Evolutionary conservation across 805 yeast species (phyloP), one percentile per base, ranked within the genome.

Genomic region (Starmera dryadoides): DNA sequence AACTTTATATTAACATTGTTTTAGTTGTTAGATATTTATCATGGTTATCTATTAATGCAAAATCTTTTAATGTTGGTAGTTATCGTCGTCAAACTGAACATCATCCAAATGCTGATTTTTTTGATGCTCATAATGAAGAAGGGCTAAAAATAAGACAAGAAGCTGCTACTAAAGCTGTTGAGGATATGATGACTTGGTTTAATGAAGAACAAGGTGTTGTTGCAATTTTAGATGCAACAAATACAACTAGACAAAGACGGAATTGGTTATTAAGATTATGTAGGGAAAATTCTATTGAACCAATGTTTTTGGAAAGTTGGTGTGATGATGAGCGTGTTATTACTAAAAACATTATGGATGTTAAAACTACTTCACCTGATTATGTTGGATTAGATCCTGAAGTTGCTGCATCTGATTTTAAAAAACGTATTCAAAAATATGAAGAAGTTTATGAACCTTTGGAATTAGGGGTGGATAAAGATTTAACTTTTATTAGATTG

Each of bases 161-260:
- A 44, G 93, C 96, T 0, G 83, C 86, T 29, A 70, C 75, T 30
- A 62, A 63, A 32, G 96, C 97, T 2, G 71, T 86, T 34, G 52
- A 64, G 5, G 96, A 87, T 52, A 83, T 91, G 82, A 71, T 88
- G 73, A 63, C 73, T 34, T 93, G 98, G 98, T 86, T 86, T 56
- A 67, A 71, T 28, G 77, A 80, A 15, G 86, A 83, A 39, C 71
- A 77, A 42, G 95, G 95, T 14, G 83, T 81, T 20, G 98, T 93
- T 33, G 98, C 96, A 0, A 86, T 93, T 6, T 68, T 91, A 42
- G 98, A 93, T 62, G 97, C 96, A 20, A 87, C 96, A 2, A 89
- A 91, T 60, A 81, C 88, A 29, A 88, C 96, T 4, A 66, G 71
- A 42, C 76, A 70, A 34, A 74, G 95, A 52, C 72, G 98, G 49